A percentile compares a stretch with the other conserved stretches of the same genome.
Conservation (phyloP, 352 stramenopile species). For the Pythium aristosporum region DNA sequence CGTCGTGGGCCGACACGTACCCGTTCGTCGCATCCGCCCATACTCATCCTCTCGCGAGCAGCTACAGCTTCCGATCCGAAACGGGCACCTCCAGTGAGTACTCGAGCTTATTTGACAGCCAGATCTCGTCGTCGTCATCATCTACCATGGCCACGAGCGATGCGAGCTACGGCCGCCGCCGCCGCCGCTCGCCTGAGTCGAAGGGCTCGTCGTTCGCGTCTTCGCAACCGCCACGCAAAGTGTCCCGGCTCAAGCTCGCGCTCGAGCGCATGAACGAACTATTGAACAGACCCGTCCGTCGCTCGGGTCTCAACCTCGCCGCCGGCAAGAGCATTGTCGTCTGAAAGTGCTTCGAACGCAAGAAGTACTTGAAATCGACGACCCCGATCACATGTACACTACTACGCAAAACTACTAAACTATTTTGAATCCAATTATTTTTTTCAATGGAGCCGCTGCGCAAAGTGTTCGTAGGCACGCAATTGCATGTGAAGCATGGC, state of each 20-base stretch:
- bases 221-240: slow-evolving; percentile 54
- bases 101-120: slow-evolving; percentile 12
- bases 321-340: slow-evolving; percentile 74
- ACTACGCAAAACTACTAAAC: no score
- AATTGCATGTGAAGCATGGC: slow-evolving; percentile 50
- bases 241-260: slow-evolving; percentile 62
- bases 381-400: not conserved
- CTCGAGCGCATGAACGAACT: slow-evolving; percentile 71
- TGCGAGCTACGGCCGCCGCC: not conserved
- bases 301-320: slow-evolving; percentile 59
- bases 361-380: not conserved
- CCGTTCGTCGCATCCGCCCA: not conserved
- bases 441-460: slow-evolving; percentile 26
- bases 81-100: not conserved
- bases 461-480: slow-evolving; percentile 50
- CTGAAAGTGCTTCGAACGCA: slow-evolving; percentile 18
- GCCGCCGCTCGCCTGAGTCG: slow-evolving; percentile 19
- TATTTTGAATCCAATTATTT: not conserved
- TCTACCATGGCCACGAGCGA: not conserved
- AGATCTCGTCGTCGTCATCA: slow-evolving; percentile 13
- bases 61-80: no score
- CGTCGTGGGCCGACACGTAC: slow-evolving; percentile 4
- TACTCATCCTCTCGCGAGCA: not conserved
- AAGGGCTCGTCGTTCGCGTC: not conserved
- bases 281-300: slow-evolving; percentile 72